A percentile compares a stretch with the other conserved stretches of the same genome.
Conservation (phyloP, 2,329 filamentous ascomycete genomes). For the Arachnomyces sp. region DNA sequence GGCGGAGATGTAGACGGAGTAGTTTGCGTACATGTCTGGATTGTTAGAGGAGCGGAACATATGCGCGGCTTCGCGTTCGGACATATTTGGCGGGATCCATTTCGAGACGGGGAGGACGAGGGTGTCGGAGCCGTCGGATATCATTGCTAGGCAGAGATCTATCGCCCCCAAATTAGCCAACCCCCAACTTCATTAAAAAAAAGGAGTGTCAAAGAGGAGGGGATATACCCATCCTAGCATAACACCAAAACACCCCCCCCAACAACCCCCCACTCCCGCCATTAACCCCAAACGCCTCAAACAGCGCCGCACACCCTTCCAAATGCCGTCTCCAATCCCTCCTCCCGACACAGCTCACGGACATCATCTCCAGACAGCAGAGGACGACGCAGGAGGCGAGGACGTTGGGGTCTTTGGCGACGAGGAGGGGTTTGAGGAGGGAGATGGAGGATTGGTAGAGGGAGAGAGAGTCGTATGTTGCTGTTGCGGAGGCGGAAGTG, state of each 20-base stretch:
- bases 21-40: conserved; percentile 54
- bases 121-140: conserved; percentile 44
- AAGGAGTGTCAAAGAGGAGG: background rate
- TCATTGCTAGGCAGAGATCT: conserved; percentile 51
- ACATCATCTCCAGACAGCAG: conserved; percentile 50
- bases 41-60: conserved; percentile 31
- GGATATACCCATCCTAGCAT: conserved; percentile 46
- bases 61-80: conserved; percentile 28
- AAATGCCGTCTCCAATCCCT: conserved; percentile 51
- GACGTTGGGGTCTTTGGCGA: conserved; percentile 42
- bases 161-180: conserved; percentile 5
- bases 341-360: conserved; percentile 34
- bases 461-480: conserved; percentile 46
- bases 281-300: conserved; percentile 45
- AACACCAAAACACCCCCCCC: conserved; percentile 53
- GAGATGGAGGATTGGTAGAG: conserved; percentile 49
- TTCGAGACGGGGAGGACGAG: conserved; percentile 44
- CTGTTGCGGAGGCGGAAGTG: too few species aligned
- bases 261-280: conserved; percentile 46
- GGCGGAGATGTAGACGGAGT: conserved; percentile 51
- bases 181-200: too few species aligned
- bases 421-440: conserved; percentile 41
- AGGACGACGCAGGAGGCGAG: conserved; percentile 48
- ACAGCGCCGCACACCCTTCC: conserved; percentile 49
- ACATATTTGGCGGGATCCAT: conserved; percentile 39